Evolutionary conservation across 192 early-diverging fungal genomes (phyloP).

Genomic region (Umbelopsis vinacea): DNA sequence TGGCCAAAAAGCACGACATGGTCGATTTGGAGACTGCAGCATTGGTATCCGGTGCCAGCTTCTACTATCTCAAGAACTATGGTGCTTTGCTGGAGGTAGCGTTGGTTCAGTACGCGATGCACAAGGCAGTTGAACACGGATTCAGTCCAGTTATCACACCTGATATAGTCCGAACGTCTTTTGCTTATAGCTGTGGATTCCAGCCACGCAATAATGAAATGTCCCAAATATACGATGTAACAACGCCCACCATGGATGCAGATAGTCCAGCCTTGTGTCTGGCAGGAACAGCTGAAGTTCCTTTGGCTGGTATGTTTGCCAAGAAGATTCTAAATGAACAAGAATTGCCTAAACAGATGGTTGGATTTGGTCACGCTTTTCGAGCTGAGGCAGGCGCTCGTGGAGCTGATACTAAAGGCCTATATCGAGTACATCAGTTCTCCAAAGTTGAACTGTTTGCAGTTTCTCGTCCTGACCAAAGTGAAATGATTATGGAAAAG

Average conservation of each 20-base stretch:
- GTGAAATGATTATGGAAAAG: slow-evolving; percentile 71
- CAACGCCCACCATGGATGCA: slow-evolving; percentile 42
- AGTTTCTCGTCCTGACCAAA: slow-evolving; percentile 64
- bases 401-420: slow-evolving; percentile 81
- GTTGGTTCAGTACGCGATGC: slow-evolving; percentile 84
- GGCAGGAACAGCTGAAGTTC: slow-evolving; percentile 90
- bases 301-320: slow-evolving; percentile 84
- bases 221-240: slow-evolving; percentile 86
- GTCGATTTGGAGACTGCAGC: slow-evolving; percentile 84
- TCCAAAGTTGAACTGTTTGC: slow-evolving; percentile 93
- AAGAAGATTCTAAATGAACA: slow-evolving; percentile 60
- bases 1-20: slow-evolving; percentile 69
- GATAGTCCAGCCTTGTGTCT: slow-evolving; percentile 68
- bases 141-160: slow-evolving; percentile 83
- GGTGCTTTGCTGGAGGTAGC: slow-evolving; percentile 89
- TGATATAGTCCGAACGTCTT: slow-evolving; percentile 78
- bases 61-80: slow-evolving; percentile 87
- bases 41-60: slow-evolving; percentile 78
- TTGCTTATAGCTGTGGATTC: slow-evolving; percentile 90
- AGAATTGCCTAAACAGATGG: slow-evolving; percentile 74
- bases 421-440: slow-evolving; percentile 95
- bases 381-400: slow-evolving; percentile 88
- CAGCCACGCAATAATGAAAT: slow-evolving; percentile 74
- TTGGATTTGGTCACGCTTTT: slow-evolving; percentile 86
- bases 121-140: slow-evolving; percentile 68